These are phyloP conservation scores for Tetracentron sinense DNA, from an alignment of 164 flowering plant genomes.

Conservation along the genomic window DNA sequence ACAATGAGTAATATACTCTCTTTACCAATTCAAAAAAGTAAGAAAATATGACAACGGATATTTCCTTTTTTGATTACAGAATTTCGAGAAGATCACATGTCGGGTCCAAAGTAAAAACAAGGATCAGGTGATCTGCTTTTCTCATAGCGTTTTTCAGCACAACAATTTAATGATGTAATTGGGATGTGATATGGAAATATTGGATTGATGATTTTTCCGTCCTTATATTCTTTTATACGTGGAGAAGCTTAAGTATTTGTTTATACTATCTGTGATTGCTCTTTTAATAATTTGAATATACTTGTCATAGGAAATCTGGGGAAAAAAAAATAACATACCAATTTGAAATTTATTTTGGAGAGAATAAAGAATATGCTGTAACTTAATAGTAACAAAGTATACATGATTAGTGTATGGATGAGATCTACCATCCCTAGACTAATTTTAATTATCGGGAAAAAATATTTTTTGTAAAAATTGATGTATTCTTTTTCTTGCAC, in stretches of 20 bases:
- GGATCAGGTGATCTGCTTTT: slow-evolving; percentile 69
- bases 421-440: too few species aligned
- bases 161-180: background rate
- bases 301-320: background rate
- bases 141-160: background rate
- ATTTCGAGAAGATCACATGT: slow-evolving; percentile 95
- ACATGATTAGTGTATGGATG: too few species aligned
- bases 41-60: too few species aligned
- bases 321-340: background rate
- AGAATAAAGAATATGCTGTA: background rate
- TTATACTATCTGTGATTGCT: background rate
- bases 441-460: too few species aligned
- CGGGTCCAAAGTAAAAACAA: slow-evolving; percentile 97
- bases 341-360: background rate
- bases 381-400: too few species aligned
- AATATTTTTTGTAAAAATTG: too few species aligned
- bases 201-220: background rate
- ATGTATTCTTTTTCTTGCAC: too few species aligned
- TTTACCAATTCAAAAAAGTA: too few species aligned
- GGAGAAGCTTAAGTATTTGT: background rate
- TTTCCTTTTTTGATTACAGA: slow-evolving; percentile 42
- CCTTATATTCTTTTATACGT: background rate
- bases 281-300: background rate
- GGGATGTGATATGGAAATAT: background rate
- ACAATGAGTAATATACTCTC: too few species aligned